Conservation (phyloP, 2,329 filamentous ascomycete species). For the Beauveria bassiana region DNA sequence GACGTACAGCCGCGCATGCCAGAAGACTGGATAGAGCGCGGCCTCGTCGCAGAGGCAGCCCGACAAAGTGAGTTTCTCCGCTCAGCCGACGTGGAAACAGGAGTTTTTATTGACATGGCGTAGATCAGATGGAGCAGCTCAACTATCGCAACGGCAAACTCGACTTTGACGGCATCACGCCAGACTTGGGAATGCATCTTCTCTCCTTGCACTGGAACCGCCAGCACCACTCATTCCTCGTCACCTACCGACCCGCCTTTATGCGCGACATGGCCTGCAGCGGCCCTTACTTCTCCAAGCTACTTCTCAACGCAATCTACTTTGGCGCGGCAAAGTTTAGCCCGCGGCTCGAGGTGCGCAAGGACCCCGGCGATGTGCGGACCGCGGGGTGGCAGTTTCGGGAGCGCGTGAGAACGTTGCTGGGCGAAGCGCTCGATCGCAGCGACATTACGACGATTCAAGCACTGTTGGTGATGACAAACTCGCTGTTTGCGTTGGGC, state of each 20-base stretch:
- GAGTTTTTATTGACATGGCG: too few relatives aligned
- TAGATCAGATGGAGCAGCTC: not conserved
- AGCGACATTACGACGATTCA: slow-evolving; percentile 45
- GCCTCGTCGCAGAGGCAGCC: too few relatives aligned
- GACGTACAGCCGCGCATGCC: too few relatives aligned
- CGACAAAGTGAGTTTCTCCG: too few relatives aligned
- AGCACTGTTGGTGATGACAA: slow-evolving; percentile 43
- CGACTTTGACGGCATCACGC: slow-evolving; percentile 41
- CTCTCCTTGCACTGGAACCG: slow-evolving; percentile 45
- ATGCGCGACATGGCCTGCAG: slow-evolving; percentile 45
- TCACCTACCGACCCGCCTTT: slow-evolving; percentile 45
- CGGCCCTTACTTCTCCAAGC: slow-evolving; percentile 49
- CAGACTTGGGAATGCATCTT: slow-evolving; percentile 43
- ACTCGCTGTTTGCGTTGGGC: slow-evolving; percentile 41
- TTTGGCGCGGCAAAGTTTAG: slow-evolving; percentile 40
- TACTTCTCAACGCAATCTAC: slow-evolving; percentile 47
- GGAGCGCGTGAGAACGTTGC: slow-evolving; percentile 36
- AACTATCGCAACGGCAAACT: not conserved
- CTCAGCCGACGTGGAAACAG: too few relatives aligned
- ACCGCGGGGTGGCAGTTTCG: slow-evolving; percentile 41
- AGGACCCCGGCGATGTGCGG: slow-evolving; percentile 35
- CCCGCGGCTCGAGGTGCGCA: slow-evolving; percentile 35
- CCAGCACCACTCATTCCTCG: slow-evolving; percentile 40
- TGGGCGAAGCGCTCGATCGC: slow-evolving; percentile 26
- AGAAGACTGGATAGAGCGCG: too few relatives aligned